These are phyloP conservation scores for Emydomyces testavorans DNA, from an alignment of 2,329 filamentous ascomycete species.

Conservation along the genomic window DNA sequence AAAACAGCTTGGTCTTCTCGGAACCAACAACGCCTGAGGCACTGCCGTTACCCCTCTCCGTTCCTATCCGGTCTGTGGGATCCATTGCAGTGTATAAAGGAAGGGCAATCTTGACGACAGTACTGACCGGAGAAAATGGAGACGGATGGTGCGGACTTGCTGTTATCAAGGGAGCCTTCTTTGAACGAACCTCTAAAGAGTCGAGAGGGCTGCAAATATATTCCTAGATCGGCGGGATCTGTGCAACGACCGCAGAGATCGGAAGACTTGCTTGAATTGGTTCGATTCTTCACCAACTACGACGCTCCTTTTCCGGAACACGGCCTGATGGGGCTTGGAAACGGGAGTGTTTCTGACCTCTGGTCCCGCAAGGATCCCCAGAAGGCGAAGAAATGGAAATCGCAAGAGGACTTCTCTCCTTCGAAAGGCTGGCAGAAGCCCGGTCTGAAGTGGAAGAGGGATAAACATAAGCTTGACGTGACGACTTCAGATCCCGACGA, in stretches of 20 bases:
- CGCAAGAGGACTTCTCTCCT: conserved; percentile 4
- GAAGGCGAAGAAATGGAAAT: conserved; percentile 8
- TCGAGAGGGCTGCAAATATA: conserved; percentile 10
- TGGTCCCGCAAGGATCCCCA: neutral
- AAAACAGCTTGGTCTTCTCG: neutral
- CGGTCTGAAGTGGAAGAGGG: conserved; percentile 6
- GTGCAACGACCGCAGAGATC: conserved; percentile 23
- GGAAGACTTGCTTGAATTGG: conserved; percentile 28
- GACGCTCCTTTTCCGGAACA: conserved; percentile 17
- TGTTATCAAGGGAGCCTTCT: neutral
- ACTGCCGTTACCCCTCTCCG: neutral
- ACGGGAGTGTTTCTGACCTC: neutral
- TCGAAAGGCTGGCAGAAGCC: conserved; percentile 2
- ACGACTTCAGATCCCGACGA: neutral
- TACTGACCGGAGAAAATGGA: neutral
- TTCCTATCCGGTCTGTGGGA: neutral
- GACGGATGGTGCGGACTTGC: neutral
- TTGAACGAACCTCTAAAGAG: neutral
- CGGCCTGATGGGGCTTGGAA: conserved; percentile 6
- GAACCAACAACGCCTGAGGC: neutral
- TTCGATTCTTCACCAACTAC: conserved; percentile 29
- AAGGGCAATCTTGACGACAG: neutral
- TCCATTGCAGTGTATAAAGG: neutral
- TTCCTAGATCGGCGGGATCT: conserved; percentile 25
- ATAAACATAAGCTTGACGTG: neutral